Base-by-base conservation (phyloP, 805 yeast species). In the Pichia insulana region DNA sequence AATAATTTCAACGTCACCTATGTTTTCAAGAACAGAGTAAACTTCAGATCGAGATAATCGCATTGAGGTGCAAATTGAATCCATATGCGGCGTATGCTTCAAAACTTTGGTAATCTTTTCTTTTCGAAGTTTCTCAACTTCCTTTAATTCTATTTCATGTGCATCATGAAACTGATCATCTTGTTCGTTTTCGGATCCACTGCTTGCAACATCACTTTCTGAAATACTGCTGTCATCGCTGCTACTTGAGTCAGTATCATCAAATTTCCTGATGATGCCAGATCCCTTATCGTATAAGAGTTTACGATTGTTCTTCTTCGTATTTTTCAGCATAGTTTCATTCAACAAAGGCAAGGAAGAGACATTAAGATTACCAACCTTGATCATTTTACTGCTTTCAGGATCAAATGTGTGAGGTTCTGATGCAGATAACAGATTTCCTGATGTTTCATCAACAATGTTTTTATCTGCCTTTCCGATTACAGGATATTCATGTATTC, bases 401-500 rank as follows among this genome's bases (percentile, higher is more conserved):
- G 15, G 15, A 12, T 28, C 31, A 28, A 12, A 11, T 11, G 31
- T n/a, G 13, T 12, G 6, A 28, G 31, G 15, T 28, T 28, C 31
- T 12, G 31, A 28, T 28, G 31, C 13, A 7, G 31, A 12, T 5
- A 28, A n/a, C 10, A n/a, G 10, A 7, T 12, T 12, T n/a, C 15
- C 31, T 5, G 31, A 7, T 28, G 6, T 12, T 5, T 50, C 52
- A 16, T 45, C 15, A 17, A 69, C 74, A 3, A 65, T 54, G 0
- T 67, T 59, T 34, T 62, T 61, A n/a, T 63, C 61, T 12, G 70
- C 54, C 35, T 63, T 58, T 30, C 61, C 65, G 40, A 76, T 59
- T 1, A 85, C 63, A 0, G 97, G 97, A 55, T 76, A 85, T 17
- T 88, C 67, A 42, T 83, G 73, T 1, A 88, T 83, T 40, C 97